Evolutionary conservation across 345 rosid genomes (phyloP).

Genomic region (Anacardium occidentale): DNA sequence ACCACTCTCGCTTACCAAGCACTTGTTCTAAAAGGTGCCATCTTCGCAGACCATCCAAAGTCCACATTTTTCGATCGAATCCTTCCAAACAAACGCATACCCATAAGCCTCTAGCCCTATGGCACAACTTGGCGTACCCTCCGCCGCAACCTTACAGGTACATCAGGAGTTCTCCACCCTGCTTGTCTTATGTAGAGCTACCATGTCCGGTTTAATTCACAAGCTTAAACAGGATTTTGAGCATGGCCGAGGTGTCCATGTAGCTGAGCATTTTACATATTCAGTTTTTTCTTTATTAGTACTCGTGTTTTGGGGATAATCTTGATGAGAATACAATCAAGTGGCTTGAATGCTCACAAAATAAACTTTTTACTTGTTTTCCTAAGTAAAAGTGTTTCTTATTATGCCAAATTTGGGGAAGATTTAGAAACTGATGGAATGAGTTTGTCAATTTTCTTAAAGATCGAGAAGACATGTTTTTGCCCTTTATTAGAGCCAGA

Average conservation of each 20-base stretch:
- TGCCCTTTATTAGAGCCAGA: slow-evolving; percentile 1
- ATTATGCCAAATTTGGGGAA: slow-evolving; percentile 2
- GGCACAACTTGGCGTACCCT: slow-evolving; percentile 23
- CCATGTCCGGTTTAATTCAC: neutral
- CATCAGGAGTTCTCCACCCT: slow-evolving; percentile 22
- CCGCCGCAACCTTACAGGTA: slow-evolving; percentile 13
- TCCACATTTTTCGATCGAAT: neutral
- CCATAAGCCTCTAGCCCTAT: slow-evolving; percentile 9
- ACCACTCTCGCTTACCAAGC: slow-evolving; percentile 18
- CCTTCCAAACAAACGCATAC: neutral
- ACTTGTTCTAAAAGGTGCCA: slow-evolving; percentile 9
- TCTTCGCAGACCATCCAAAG: slow-evolving; percentile 18
- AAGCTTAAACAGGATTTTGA: neutral
- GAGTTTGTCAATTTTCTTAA: neutral
- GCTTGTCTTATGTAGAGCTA: neutral
- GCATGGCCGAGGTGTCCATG: neutral
- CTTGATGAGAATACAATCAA: slow-evolving; percentile 7
- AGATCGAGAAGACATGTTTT: neutral
- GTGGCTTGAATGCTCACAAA: neutral
- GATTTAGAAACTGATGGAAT: slow-evolving; percentile 4
- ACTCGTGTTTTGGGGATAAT: slow-evolving; percentile 7
- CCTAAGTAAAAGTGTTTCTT: neutral
- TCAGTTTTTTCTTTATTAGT: neutral
- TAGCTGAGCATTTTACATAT: neutral
- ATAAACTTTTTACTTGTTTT: neutral